Evolutionary conservation across 805 yeast genomes (phyloP), one percentile per base, ranked within the genome.

Genomic region (Myxozyma mucilagina): DNA sequence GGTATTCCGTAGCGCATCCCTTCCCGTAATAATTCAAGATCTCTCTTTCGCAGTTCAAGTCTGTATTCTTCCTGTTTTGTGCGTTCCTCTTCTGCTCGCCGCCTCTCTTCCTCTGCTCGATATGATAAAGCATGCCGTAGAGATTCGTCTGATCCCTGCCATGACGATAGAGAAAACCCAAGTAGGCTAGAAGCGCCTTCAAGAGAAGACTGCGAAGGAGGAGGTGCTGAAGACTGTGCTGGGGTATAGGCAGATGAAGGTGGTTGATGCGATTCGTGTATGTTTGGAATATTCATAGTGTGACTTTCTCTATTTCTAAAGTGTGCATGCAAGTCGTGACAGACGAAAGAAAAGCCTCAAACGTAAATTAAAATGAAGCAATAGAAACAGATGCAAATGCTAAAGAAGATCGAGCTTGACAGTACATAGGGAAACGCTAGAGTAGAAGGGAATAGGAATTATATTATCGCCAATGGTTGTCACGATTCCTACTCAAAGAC

Each of bases 21-120:
- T 13, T 78, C 74, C 60, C 82, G 82, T 56, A 89, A 67, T 29
- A 89, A 76, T 56, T 84, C 84, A 31, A 85, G 71, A 24, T 86
- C 81, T 60, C 80, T 79, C 45, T 79, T 79, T 8, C 86, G 77
- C 32, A 79, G 75, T 70, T 89, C 93, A 18, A 84, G 74, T 53
- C 78, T 80, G 69, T 86, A 84, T 65, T 80, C 84, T 59, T 85
- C 90, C 71, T 89, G 96, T 67, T 85, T 86, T 1, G 96, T 87
- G 47, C 80, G 78, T 70, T 89, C 96, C 68, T 86, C 90, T 69
- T 88, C 89, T 1, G 82, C 73, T 9, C 61, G 59, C n/a, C 68
- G 60, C 18, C 65, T 65, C 41, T 65, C 67, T 43, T 65, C 67
- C 45, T 63, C 68, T 4, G 67, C 62, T 7, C 68, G 62, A 35